A percentile compares a stretch with the other conserved stretches of the same genome.
Conservation (phyloP, 352 stramenopile species). For the Phytophthora sojae region DNA sequence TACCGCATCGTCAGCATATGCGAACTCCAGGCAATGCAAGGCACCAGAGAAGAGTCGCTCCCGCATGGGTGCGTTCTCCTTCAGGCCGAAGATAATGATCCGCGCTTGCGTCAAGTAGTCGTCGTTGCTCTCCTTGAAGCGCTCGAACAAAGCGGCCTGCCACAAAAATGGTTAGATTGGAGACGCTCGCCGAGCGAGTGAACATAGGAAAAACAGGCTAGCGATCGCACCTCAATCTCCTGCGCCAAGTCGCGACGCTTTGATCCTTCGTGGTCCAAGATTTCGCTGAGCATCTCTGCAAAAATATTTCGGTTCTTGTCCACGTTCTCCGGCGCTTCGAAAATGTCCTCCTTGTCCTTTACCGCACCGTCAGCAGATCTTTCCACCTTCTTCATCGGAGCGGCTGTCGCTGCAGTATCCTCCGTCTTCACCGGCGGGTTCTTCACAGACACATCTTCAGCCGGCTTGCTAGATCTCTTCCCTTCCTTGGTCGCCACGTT, state of each 20-base stretch:
- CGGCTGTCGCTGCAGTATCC: slow-evolving; percentile 5
- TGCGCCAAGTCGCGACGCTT: slow-evolving; percentile 54
- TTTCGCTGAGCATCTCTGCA: slow-evolving; percentile 74
- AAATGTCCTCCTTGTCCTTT: slow-evolving; percentile 33
- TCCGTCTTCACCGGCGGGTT: slow-evolving; percentile 13
- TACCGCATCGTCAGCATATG: slow-evolving; percentile 79
- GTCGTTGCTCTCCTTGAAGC: slow-evolving; percentile 80
- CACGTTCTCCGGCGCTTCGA: slow-evolving; percentile 49
- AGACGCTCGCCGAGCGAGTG: too few relatives aligned
- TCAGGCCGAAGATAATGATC: slow-evolving; percentile 83
- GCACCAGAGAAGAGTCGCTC: slow-evolving; percentile 70
- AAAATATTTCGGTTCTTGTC: slow-evolving; percentile 70
- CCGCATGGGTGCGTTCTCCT: slow-evolving; percentile 67
- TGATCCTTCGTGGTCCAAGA: slow-evolving; percentile 54
- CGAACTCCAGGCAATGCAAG: slow-evolving; percentile 77
- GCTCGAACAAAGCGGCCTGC: slow-evolving; percentile 77
- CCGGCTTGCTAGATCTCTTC: not conserved
- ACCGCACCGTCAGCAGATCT: slow-evolving; percentile 2
- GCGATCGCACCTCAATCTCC: slow-evolving; percentile 68
- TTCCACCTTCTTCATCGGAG: slow-evolving; percentile 13
- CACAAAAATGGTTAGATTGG: not conserved
- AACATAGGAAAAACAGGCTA: too few relatives aligned
- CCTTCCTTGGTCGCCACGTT: slow-evolving; percentile 18
- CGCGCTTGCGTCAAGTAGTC: slow-evolving; percentile 81
- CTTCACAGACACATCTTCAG: slow-evolving; percentile 3